Base-by-base conservation (phyloP, 176 grass and related monocot species). In the Areca catechu region DNA sequence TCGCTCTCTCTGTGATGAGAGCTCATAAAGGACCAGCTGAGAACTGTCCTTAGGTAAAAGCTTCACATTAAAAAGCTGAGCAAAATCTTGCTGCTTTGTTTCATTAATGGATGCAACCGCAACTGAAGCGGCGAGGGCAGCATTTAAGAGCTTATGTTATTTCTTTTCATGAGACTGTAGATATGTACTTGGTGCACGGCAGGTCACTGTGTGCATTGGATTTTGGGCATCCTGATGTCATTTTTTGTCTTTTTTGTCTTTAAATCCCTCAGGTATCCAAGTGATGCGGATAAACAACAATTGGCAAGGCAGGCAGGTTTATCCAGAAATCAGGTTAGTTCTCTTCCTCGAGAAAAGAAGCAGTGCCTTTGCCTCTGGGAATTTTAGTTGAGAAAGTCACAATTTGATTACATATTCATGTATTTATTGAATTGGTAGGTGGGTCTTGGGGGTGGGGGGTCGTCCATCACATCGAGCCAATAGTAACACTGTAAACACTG, bases 271-370 rank as follows among this genome's bases (percentile, higher is more conserved):
- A 98, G 94, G 78, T 98, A 98, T 79, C 94, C 94, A 34, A 98
- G 84, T 80, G 94, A 98, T 79, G 94, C 88, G 27, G 94, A 98
- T 98, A 98, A 98, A 73, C 94, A 92, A 78, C 73, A 89, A 76
- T 65, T 98, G 88, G 88, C 94, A 52, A 84, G 94, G 54, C 94
- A 93, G 83, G 86, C 94, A 50, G 94, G 94, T 63, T 72, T 98
- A 58, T 92, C 88, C 70, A 85, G 88, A 75, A 98, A 98, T 70
- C 94, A 98, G 94, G 94, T 98, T 54, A 77, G 78, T 62, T 58
- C 15, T 62, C 24, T 62, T 62, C 25, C 34, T 25, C 57, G 25
- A 66, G 18, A 15, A 66, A 30, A 53, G 19, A 49, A 1, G 17
- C 19, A 21, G 9, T 24, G 19, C 16, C n/a, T 22, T 54, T 16